Base-by-base conservation (phyloP, 768 basidiomycete species). In the Infundibulicybe gibba region DNA sequence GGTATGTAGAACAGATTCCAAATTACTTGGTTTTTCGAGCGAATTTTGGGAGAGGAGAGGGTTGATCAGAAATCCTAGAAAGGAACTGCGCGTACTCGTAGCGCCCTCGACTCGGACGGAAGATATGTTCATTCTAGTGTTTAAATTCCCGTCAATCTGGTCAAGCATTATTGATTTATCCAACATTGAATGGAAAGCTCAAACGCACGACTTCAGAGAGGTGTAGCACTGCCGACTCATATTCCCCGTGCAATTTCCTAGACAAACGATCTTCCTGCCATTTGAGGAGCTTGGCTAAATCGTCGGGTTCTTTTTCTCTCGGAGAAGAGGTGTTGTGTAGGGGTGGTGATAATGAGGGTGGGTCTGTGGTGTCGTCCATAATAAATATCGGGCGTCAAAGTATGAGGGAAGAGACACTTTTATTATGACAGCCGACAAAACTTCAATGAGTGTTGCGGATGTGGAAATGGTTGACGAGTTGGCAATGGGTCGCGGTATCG, bases 21-120 rank as follows among this genome's bases (percentile, higher is more conserved):
- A 73, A 34, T 76, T 70, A 42, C 62, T 56, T 33, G 33, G 52
- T 40, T 45, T 52, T 51, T 37, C 53, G 53, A 49, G 6, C 43
- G 53, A 17, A 56, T 58, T 35, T 49, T 50, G 20, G 48, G 52
- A 40, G 43, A 76, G 55, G 43, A 89, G 63, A 0, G 94, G 93
- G 6, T 79, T 70, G 44, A 97, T 75, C 53, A 97, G 70, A 44
- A 77, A 85, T n/a, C 70, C 75, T 31, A 99, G 79, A 70, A 97
- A 97, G 0, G 87, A 80, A 25, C 78, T 68, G 13, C 94, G 79
- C 0, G 94, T 97, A 21, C 75, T 65, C 3, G 66, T 62, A 1
- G 90, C 84, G 46, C 93, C 93, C 54, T 88, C 80, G 12, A 98
- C 77, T 49, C 87, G 87, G 14, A 99, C 84, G 1, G 88, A 74